Base-by-base conservation (phyloP, 768 basidiomycete genomes). In the Boletus barrowsii region DNA sequence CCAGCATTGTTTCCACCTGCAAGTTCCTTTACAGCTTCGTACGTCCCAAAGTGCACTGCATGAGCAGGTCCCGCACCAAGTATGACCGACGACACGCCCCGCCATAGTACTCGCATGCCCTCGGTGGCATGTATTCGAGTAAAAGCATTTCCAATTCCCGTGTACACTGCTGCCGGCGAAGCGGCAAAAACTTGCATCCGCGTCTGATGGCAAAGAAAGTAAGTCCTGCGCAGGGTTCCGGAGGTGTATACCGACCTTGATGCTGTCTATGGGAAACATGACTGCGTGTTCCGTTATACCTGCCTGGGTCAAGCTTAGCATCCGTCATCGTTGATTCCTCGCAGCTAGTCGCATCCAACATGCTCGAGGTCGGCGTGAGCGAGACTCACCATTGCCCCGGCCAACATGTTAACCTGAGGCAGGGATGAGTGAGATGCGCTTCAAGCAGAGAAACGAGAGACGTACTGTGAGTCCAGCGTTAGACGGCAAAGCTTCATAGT, bases 221-320 rank as follows among this genome's bases (percentile, higher is more conserved):
- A 50, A 61, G 54, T 40, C 46, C 18, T 15, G n/a, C 42, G 14
- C 39, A 41, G 40, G 24, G 33, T n/a, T 5, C 24, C 35, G 24
- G 44, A 24, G 50, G 33, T 47, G 55, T 14, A 43, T 11, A 74
- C 86, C 55, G 54, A 91, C 97, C 81, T 99, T 99, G 70, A 99
- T 98, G 66, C 93, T 96, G 75, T 99, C 97, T 58, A 98, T 77
- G 6, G 97, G 97, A 70, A 91, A 99, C 89, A 99, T 98, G 69
- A 97, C 93, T 30, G 94, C 90, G 75, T 99, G 97, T 72, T 99
- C 97, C 50, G 95, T 94, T 63, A 99, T 98, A 56, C 97, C 97
- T 63, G 97, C 97, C 94, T 96, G 69, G 24, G 54, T 26, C 60
- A 42, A 10, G n/a, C 26, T 70, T 20, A 72, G 59, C 50, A 54